phyloP scores from a whole-genome alignment of 352 stramenopile species.

The Phytophthora pisi region DNA sequence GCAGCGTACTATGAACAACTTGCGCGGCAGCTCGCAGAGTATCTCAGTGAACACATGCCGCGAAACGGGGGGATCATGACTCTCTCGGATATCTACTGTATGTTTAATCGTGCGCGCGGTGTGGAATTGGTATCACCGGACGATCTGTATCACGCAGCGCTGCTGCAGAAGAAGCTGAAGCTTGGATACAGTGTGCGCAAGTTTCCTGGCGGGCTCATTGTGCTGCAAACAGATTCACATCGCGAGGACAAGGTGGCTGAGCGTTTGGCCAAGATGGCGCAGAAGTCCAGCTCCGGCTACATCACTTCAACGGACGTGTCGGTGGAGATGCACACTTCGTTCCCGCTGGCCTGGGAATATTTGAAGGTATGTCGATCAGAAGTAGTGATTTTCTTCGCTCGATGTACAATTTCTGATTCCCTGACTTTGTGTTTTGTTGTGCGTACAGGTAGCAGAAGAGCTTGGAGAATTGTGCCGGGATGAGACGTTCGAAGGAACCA shows the following conservation, averaged over 20 bases:
- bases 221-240: conserved; percentile 92
- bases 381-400: neutral
- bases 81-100: conserved; percentile 98
- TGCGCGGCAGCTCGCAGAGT: conserved; percentile 90
- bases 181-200: conserved; percentile 94
- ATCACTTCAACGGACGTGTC: conserved; percentile 93
- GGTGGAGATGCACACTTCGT: conserved; percentile 91
- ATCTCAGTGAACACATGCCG: conserved; percentile 82
- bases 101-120: conserved; percentile 97
- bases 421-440: conserved; percentile 6
- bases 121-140: conserved; percentile 98
- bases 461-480: conserved; percentile 95
- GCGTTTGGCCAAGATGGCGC: conserved; percentile 75
- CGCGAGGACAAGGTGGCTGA: conserved; percentile 85
- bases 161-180: conserved; percentile 80
- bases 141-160: conserved; percentile 93
- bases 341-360: conserved; percentile 96
- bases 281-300: conserved; percentile 70
- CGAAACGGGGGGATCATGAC: conserved; percentile 96
- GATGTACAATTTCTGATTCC: neutral
- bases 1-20: conserved; percentile 92
- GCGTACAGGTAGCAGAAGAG: conserved; percentile 88
- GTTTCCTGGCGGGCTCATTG: conserved; percentile 94
- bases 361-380: conserved; percentile 68
- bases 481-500: conserved; percentile 94